Base-by-base conservation (phyloP, 1,139 yeast genomes). In the Blastobotrys aristatus region DNA sequence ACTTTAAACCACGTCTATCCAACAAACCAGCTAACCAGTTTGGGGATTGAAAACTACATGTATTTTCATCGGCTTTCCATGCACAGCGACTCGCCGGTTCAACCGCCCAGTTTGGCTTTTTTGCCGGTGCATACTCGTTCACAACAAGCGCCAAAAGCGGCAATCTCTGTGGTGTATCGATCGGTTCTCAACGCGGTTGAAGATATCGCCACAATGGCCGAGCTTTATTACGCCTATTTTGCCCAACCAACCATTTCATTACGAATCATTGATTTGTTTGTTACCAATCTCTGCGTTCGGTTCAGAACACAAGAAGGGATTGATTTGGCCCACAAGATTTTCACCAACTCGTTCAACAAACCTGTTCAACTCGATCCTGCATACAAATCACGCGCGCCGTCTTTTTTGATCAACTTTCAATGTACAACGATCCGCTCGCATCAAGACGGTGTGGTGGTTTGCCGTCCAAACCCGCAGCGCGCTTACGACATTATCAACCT, bases 211-310 rank as follows among this genome's bases (percentile, higher is more conserved):
- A 50, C 53, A 10, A 50, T 56, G 11, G 53, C 53, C 18, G 50
- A 49, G 14, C 40, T 43, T 2, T 63, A 60, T 48, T 29, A 50
- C 8, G 39, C 27, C 2, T 56, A 52, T 32, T 4, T 31, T 32
- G 17, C 17, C 46, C 8, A 33, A 34, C n/a, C 47, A 50, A 3
- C 22, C 16, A 14, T n/a, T 13, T 35, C 46, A 2, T 11, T 57
- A 22, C 50, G 50, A 2, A 50, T 58, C 14, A 46, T 55, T 10
- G 66, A 62, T 42, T 50, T 51, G 47, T 57, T 64, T 36, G 61
- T 63, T 2, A 40, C 29, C 31, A 51, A 56, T 18, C 49, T 63
- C 2, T 51, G 57, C 38, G 38, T 14, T 7, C 35, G 51, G 24
- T 45, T 54, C n/a, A 39, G 43, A 8, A 50, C 55, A 5, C 49